Evolutionary conservation across 1,284 basidiomycete genomes (phyloP).

Genomic region (Microbotryum scabiosae): DNA sequence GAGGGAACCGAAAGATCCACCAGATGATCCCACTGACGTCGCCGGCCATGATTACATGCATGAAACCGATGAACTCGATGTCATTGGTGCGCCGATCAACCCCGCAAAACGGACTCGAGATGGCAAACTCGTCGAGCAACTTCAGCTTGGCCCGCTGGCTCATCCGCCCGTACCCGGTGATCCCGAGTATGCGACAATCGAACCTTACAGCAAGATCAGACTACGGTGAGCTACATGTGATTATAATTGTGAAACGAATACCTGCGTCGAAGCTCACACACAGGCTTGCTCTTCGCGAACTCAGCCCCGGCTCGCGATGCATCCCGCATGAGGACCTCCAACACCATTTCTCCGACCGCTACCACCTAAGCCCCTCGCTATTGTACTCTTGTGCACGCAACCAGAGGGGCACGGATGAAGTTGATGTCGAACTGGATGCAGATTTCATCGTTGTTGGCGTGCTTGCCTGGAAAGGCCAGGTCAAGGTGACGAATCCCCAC

Average conservation of each 20-base stretch:
- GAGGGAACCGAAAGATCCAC: too few species aligned
- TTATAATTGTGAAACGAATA: too few species aligned
- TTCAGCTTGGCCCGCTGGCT: slow-evolving; percentile 64
- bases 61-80: slow-evolving; percentile 22
- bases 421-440: slow-evolving; percentile 79
- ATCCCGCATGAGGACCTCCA: slow-evolving; percentile 68
- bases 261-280: too few species aligned
- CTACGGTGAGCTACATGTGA: slow-evolving; percentile 50
- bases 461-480: slow-evolving; percentile 69
- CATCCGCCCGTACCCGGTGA: slow-evolving; percentile 57
- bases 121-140: slow-evolving; percentile 62
- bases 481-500: slow-evolving; percentile 48
- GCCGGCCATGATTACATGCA: slow-evolving; percentile 5
- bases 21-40: not conserved
- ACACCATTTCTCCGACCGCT: slow-evolving; percentile 73
- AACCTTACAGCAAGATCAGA: slow-evolving; percentile 80
- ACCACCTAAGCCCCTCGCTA: slow-evolving; percentile 73
- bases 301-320: slow-evolving; percentile 53
- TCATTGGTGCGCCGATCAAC: slow-evolving; percentile 9
- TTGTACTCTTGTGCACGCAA: slow-evolving; percentile 78
- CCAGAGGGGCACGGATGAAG: slow-evolving; percentile 55
- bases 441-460: slow-evolving; percentile 90
- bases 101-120: slow-evolving; percentile 51
- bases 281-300: slow-evolving; percentile 1
- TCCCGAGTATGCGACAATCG: slow-evolving; percentile 61